These are phyloP conservation scores for Sindora glabra DNA, from an alignment of 306 rosid species.

Conservation along the genomic window DNA sequence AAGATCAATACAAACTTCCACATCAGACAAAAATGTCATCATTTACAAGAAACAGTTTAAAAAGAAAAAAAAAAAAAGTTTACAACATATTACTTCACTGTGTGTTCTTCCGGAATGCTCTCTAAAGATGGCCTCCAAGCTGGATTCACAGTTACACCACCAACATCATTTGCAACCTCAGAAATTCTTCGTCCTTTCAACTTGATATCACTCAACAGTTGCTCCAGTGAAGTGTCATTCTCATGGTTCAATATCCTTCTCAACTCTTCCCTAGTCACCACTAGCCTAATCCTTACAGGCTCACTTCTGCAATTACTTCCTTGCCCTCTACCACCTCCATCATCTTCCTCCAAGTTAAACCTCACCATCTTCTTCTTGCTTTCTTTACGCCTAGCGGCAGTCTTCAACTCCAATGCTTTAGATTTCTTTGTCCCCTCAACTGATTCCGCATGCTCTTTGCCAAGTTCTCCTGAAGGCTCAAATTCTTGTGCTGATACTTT, in stretches of 20 bases:
- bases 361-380: constrained; percentile 26
- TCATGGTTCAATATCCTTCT: constrained; percentile 37
- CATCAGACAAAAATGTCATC: constrained; percentile 13
- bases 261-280: constrained; percentile 69
- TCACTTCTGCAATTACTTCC: too few species aligned
- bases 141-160: not conserved
- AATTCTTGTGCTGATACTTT: constrained; percentile 37
- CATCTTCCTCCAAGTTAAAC: constrained; percentile 16
- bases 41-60: constrained; percentile 16
- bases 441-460: constrained; percentile 2
- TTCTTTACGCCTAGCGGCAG: not conserved
- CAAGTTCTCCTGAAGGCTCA: too few species aligned
- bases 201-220: constrained; percentile 48
- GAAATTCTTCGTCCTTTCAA: constrained; percentile 42
- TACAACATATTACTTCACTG: not conserved
- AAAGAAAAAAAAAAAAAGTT: too few species aligned
- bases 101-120: constrained; percentile 55
- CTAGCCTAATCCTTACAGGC: constrained; percentile 62
- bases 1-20: constrained; percentile 16
- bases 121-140: constrained; percentile 61
- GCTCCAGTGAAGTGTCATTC: constrained; percentile 36
- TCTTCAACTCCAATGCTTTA: not conserved
- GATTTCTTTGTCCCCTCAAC: constrained; percentile 10
- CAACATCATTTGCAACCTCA: constrained; percentile 11
- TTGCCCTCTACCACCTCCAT: too few species aligned